Evolutionary conservation across 2,329 filamentous ascomycete genomes (phyloP), one percentile per base, ranked within the genome.

Genomic region (Neospermospora avenae): DNA sequence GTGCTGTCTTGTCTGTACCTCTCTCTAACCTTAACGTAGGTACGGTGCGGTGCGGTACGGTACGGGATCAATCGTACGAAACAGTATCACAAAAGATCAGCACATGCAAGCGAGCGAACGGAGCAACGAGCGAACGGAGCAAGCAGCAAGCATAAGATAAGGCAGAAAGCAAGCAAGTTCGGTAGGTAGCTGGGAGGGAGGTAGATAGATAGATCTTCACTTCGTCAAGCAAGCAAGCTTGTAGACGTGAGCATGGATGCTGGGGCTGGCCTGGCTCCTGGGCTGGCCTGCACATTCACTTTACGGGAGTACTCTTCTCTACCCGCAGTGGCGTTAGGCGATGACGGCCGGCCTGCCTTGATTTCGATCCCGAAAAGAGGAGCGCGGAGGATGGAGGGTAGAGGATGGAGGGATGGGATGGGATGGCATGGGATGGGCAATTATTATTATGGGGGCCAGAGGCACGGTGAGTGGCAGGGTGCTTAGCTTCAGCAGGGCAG

Each of bases 271-370:
- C 37, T 39, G 16, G 7, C 37, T n/a, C 18, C 28, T 51, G 49
- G 18, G 24, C 34, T 39, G 31, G 48, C 48, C 18, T 25, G 20
- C 24, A 25, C 44, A 4, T 20, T 46, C 3, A 5, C 4, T 4
- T 3, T 46, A 11, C 20, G 10, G 3, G 18, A 22, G 48, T n/a
- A 22, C 31, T 4, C 13, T 13, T 22, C 35, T n/a, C 2, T 16
- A 41, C 13, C 37, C 24, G 41, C 18, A 48, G 14, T 3, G 45
- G 57, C 52, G 57, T 57, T 59, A 59, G 55, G 58, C 58, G 63
- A 65, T 65, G 63, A 63, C 56, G 60, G 52, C 35, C 42, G 34
- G 58, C 52, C 49, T 64, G 56, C 56, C 57, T 62, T 53, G 57
- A 28, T 49, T 28, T 49, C 22, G 58, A 53, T 57, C 41, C 52